Base-by-base conservation (phyloP, 2,329 filamentous ascomycete species). In the Ophiocordyceps sinensis region DNA sequence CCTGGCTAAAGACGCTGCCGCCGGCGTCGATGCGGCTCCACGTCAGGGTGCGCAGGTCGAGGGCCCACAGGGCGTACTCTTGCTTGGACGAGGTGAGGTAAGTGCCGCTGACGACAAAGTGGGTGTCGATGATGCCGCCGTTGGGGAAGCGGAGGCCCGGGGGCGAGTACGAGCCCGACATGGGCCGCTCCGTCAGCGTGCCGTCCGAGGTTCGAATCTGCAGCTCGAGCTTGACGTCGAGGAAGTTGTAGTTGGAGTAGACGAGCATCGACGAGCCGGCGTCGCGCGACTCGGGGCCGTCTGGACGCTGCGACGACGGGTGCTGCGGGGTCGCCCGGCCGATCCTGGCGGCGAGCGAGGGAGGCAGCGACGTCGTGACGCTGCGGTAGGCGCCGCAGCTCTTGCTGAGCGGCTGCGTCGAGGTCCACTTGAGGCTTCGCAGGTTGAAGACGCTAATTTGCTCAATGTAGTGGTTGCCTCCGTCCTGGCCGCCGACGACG, bases 361-460 rank as follows among this genome's bases (percentile, higher is more conserved):
- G 75, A 2, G 77, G 74, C 4, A 98, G 65, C 14, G 91, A 88
- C 5, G 88, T 84, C 28, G 94, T 88, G 15, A 98, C 91, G 57
- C 88, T 95, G 48, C 91, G 79, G 60, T 98, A 98, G 1, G 91
- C 91, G 47, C 91, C 91, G 57, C 91, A 98, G 53, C 86, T 94
- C 60, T 89, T 85, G 39, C 87, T 88, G 37, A 96, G 70, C 1
- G 80, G 71, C 47, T 85, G 85, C 2, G 87, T 95, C 15, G 84
- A 85, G 2, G 86, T 94, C 91, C 91, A 98, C 62, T 91, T 94
- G 44, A 96, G 65, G 57, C 86, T 95, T 38, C 91, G 77, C 23
- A 98, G 68, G 54, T 98, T 98, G 68, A 98, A 98, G 3, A 98
- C 86, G 57, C 87, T 96, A 48, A 98, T 93, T 61, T 98, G 87